These are phyloP conservation scores for Lagenaria siceraria DNA, from an alignment of 306 rosid species.

Conservation along the genomic window DNA sequence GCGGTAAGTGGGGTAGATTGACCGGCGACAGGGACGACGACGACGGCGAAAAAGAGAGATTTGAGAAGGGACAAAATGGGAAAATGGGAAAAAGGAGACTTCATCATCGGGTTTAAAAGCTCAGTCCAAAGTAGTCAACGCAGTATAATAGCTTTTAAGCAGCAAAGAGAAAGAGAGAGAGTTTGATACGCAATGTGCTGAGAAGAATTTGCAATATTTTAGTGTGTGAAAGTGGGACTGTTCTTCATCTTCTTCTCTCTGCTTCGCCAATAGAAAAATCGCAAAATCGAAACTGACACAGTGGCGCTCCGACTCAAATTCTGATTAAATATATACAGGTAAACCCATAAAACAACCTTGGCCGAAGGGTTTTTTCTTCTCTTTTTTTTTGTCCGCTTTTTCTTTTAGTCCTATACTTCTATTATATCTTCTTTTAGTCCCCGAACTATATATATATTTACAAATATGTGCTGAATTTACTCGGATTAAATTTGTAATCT, in stretches of 20 bases:
- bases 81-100: background rate
- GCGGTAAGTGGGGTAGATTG: background rate
- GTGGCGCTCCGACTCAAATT: background rate
- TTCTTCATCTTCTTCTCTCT: background rate
- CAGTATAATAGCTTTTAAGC: background rate
- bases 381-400: too few species aligned
- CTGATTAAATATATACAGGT: background rate
- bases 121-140: conserved; percentile 11
- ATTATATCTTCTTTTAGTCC: too few species aligned
- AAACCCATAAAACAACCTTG: background rate
- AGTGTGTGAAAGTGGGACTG: conserved; percentile 4
- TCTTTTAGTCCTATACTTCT: too few species aligned
- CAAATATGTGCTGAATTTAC: too few species aligned
- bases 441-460: too few species aligned
- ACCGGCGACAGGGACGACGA: background rate
- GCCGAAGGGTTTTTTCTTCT: too few species aligned
- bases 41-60: background rate
- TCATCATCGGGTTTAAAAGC: background rate
- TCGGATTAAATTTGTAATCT: too few species aligned
- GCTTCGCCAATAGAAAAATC: background rate
- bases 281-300: background rate
- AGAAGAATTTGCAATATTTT: background rate
- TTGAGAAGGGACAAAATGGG: background rate
- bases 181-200: conserved; percentile 4
- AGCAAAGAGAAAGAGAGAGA: background rate